Evolutionary conservation across 306 rosid species (phyloP), one percentile per base, ranked within the genome.

Genomic region (Rosa rugosa): DNA sequence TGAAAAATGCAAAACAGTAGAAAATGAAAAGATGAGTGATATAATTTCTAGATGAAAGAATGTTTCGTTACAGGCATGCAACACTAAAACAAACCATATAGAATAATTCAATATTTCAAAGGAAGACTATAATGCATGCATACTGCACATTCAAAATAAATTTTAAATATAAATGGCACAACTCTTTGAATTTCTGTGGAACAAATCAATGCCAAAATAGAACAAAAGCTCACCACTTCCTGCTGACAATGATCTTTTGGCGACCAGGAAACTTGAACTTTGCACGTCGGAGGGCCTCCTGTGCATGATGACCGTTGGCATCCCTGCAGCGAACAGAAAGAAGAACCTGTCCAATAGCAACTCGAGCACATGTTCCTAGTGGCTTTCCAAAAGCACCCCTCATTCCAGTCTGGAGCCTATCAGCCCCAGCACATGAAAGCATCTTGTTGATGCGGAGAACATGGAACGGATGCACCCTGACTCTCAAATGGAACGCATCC

Each of bases 351-450:
- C 97, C 97, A 57, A 92, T 92, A 60, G 87, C 86, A 16, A 92
- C 97, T 46, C 97, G 87, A 18, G 97, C 95, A 72, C 97, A 90
- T 3, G 87, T 83, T 4, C 97, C 97, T 13, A 64, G 92, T 6
- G 97, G 97, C 77, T 92, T 92, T 25, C 98, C 93, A 73, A 94
- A 94, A 8, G 98, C 97, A n/a, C 96, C 96, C 40, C 97, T 89
- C 96, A 93, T 93, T 1, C 98, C 98, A 0, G 97, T 94, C 80
- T 91, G 97, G 59, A 91, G 91, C 90, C 97, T 86, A 81, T 94
- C 96, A 17, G 97, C 98, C 0, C 98, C 98, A n/a, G 98, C 98
- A 65, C 98, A 91, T 4, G 97, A 93, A 59, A 94, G 91, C 98
- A 91, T 94, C 89, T 94, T 94, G 85, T 94, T 91, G 81, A 94